phyloP scores from a whole-genome alignment of 2,329 filamentous ascomycete species.

The Pseudogymnoascus sp. region DNA sequence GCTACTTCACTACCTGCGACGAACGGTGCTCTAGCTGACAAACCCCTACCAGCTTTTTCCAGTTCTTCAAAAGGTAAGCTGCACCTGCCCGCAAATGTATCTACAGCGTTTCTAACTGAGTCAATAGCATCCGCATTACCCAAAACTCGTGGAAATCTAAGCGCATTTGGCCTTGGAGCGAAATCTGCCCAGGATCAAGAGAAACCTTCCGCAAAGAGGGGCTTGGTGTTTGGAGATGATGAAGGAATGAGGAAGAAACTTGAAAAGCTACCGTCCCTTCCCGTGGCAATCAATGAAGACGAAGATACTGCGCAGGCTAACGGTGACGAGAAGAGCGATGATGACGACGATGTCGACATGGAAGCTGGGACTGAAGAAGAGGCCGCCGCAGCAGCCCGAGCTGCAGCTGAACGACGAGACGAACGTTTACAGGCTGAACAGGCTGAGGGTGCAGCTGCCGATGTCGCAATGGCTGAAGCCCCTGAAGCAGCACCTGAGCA shows the following conservation, averaged over 20 bases:
- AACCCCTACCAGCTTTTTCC: slow-evolving; percentile 34
- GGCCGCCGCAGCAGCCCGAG: slow-evolving; percentile 74
- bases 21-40: slow-evolving; percentile 37
- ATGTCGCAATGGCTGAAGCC: slow-evolving; percentile 31
- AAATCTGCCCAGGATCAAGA: slow-evolving; percentile 61
- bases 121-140: slow-evolving; percentile 45
- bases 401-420: slow-evolving; percentile 78
- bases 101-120: background rate
- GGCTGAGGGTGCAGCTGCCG: slow-evolving; percentile 18
- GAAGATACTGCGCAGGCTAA: slow-evolving; percentile 47
- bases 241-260: slow-evolving; percentile 82
- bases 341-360: slow-evolving; percentile 66
- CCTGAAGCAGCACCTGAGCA: slow-evolving; percentile 20
- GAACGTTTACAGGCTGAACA: slow-evolving; percentile 47
- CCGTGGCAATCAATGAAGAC: slow-evolving; percentile 56
- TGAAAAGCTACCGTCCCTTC: slow-evolving; percentile 77
- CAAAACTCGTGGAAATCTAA: slow-evolving; percentile 67
- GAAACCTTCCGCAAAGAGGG: slow-evolving; percentile 63
- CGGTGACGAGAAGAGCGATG: slow-evolving; percentile 54
- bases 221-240: slow-evolving; percentile 81
- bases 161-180: slow-evolving; percentile 72
- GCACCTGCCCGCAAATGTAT: background rate
- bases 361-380: slow-evolving; percentile 79
- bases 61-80: slow-evolving; percentile 35
- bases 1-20: slow-evolving; percentile 35